Evolutionary conservation across 2,329 filamentous ascomycete species (phyloP).

Genomic region (Simplicillium aogashimaense): DNA sequence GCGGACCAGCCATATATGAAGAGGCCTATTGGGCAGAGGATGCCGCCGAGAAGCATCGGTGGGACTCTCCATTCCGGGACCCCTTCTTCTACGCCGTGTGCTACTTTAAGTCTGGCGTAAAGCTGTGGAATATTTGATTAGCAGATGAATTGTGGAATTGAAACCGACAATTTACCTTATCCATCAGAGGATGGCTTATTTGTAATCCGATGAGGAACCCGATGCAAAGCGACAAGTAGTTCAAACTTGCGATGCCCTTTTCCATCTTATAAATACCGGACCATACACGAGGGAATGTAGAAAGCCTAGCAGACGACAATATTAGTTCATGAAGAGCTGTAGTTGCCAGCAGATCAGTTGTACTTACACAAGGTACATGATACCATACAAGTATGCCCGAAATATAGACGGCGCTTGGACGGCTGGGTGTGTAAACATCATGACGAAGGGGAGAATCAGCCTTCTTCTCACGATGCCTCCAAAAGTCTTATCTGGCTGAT

Average conservation of each 20-base stretch:
- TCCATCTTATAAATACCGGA: slow-evolving; percentile 34
- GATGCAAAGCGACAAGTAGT: slow-evolving; percentile 42
- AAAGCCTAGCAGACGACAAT: slow-evolving; percentile 20
- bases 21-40: slow-evolving; percentile 35
- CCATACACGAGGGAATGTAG: slow-evolving; percentile 42
- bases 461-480: slow-evolving; percentile 15
- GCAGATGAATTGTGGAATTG: not conserved
- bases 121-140: slow-evolving; percentile 10
- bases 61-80: slow-evolving; percentile 24
- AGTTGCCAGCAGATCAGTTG: too few species aligned
- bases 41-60: slow-evolving; percentile 21
- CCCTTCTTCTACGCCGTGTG: slow-evolving; percentile 13
- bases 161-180: slow-evolving; percentile 13
- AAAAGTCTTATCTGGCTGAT: slow-evolving; percentile 15
- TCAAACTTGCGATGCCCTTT: slow-evolving; percentile 34
- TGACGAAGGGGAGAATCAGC: slow-evolving; percentile 34
- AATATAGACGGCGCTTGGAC: slow-evolving; percentile 39
- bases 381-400: slow-evolving; percentile 39
- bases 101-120: slow-evolving; percentile 15
- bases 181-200: slow-evolving; percentile 32
- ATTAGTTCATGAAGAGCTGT: not conserved
- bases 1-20: slow-evolving; percentile 39
- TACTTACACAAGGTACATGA: slow-evolving; percentile 38
- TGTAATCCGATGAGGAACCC: slow-evolving; percentile 45
- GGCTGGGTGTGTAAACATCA: slow-evolving; percentile 39